Evolutionary conservation across 1,139 yeast genomes (phyloP).

Genomic region (Debaryomyces fabryi): DNA sequence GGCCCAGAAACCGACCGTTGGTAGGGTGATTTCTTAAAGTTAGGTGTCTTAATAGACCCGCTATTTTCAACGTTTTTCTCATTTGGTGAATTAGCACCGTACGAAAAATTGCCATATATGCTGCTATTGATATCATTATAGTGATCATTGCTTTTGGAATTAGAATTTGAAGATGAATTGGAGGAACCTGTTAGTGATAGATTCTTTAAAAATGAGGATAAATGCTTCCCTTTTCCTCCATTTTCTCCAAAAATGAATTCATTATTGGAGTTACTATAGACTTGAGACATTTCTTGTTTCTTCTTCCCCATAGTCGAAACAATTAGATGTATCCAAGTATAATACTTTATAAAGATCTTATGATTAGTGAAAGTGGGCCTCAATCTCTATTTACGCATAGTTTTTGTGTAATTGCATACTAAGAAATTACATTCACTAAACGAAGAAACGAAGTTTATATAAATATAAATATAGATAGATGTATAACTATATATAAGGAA

Average conservation of each 20-base stretch:
- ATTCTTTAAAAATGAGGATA: constrained; percentile 59
- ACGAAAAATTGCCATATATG: constrained; percentile 43
- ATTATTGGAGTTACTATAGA: constrained; percentile 48
- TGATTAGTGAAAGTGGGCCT: background rate
- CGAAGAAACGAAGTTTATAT: constrained; percentile 4
- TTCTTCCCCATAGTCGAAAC: constrained; percentile 41
- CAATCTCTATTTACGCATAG: background rate
- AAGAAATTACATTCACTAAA: background rate
- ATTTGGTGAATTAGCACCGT: constrained; percentile 11
- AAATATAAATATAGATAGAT: constrained; percentile 2
- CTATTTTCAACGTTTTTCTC: constrained; percentile 7
- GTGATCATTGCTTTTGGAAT: constrained; percentile 17
- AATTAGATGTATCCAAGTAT: background rate
- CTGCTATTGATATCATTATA: constrained; percentile 37
- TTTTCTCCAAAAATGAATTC: constrained; percentile 70
- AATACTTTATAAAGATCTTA: background rate
- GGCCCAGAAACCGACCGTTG: constrained; percentile 23
- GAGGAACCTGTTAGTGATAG: constrained; percentile 37
- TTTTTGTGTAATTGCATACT: constrained; percentile 6
- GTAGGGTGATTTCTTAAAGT: constrained; percentile 17
- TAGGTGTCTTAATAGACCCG: constrained; percentile 11
- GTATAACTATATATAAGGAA: constrained; percentile 5
- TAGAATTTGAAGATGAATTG: constrained; percentile 14
- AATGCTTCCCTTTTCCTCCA: constrained; percentile 68
- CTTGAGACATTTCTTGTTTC: constrained; percentile 62